Percentiles rank a stretch among this genome's conserved stretches.
These are phyloP conservation scores for Iberis pinnata DNA, from an alignment of 345 rosid genomes.

Conservation along the genomic window DNA sequence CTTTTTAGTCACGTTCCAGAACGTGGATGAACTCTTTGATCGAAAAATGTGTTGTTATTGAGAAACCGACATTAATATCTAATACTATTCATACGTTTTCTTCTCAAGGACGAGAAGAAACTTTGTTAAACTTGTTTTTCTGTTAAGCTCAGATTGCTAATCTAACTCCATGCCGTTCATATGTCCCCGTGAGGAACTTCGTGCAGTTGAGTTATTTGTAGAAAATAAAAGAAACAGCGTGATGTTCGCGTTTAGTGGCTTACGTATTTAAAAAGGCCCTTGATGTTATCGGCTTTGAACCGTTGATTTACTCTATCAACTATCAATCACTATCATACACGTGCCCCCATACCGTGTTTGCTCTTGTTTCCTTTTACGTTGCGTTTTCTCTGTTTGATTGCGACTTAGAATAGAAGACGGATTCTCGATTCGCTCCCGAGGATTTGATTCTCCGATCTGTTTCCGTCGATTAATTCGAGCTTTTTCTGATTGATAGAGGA, in stretches of 20 bases:
- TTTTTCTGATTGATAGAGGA: background rate
- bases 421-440: conserved; percentile 5
- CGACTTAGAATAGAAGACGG: conserved; percentile 3
- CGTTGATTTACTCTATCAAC: conserved; percentile 27
- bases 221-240: background rate
- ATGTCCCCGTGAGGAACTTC: background rate
- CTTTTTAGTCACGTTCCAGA: conserved; percentile 1
- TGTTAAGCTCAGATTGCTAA: background rate
- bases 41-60: conserved; percentile 22
- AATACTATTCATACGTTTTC: background rate
- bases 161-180: background rate
- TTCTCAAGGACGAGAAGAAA: background rate
- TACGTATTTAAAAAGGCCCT: conserved; percentile 9
- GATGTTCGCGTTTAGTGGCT: background rate
- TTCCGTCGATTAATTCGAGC: background rate
- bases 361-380: background rate
- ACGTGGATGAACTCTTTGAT: conserved; percentile 20
- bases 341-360: conserved; percentile 18
- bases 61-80: background rate
- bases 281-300: conserved; percentile 22
- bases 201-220: background rate
- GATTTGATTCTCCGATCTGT: conserved; percentile 12
- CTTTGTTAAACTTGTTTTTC: background rate
- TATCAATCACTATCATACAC: conserved; percentile 29
- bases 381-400: background rate